These are phyloP conservation scores for Gossypium thurberi DNA, from an alignment of 345 rosid species.

Conservation along the genomic window DNA sequence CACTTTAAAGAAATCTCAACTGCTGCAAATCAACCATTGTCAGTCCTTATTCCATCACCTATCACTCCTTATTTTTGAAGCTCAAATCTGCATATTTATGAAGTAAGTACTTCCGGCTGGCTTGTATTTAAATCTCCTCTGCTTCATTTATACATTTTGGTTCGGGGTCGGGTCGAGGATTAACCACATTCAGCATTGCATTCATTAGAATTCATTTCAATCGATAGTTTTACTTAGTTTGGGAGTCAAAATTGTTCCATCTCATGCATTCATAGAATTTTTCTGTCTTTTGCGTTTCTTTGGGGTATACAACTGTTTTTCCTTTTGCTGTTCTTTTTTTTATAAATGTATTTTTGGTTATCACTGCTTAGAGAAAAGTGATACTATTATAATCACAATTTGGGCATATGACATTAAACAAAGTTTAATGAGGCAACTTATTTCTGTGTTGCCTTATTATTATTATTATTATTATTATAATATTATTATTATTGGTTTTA, in stretches of 20 bases:
- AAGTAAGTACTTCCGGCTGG: constrained; percentile 7
- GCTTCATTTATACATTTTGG: constrained; percentile 1
- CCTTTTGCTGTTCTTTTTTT: background rate
- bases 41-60: constrained; percentile 1
- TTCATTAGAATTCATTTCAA: background rate
- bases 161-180: constrained; percentile 16
- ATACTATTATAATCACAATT: background rate
- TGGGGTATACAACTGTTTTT: background rate
- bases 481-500: background rate
- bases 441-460: background rate
- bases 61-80: background rate
- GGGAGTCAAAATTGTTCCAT: constrained; percentile 22
- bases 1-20: constrained; percentile 18
- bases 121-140: constrained; percentile 15
- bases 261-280: constrained; percentile 33
- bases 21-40: constrained; percentile 12
- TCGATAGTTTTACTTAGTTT: constrained; percentile 9
- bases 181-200: constrained; percentile 20
- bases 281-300: background rate
- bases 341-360: constrained; percentile 2
- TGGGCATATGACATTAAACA: background rate
- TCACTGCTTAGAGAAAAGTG: constrained; percentile 6
- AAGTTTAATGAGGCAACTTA: background rate
- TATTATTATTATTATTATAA: background rate
- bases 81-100: constrained; percentile 20